These are phyloP conservation scores for Ceratopteris richardii DNA, from an alignment of 75 land plant genomes.

Conservation along the genomic window DNA sequence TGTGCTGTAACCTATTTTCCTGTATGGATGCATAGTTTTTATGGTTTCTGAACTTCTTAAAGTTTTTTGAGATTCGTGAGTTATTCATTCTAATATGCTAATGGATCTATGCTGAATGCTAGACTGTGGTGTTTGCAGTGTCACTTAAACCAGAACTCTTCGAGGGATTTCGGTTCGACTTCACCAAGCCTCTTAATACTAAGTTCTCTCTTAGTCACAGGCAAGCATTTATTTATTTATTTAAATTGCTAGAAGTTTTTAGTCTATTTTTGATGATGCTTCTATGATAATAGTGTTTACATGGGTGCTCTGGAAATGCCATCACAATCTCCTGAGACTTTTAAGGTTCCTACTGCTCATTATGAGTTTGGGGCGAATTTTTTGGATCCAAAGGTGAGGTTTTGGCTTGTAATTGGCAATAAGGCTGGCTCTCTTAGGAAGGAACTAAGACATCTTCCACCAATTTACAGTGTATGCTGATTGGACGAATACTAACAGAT, in stretches of 20 bases:
- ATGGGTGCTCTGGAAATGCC: slow-evolving; percentile 91
- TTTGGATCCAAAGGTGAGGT: slow-evolving; percentile 69
- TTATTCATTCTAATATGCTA: no score
- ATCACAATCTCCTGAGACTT: slow-evolving; percentile 67
- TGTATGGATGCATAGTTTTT: no score
- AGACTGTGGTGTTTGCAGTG: slow-evolving; percentile 20
- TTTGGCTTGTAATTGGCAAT: not conserved
- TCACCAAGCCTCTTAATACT: slow-evolving; percentile 75
- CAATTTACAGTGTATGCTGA: slow-evolving; percentile 67
- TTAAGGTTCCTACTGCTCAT: slow-evolving; percentile 86
- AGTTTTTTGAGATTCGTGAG: no score
- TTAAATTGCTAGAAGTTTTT: not conserved
- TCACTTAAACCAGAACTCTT: slow-evolving; percentile 85
- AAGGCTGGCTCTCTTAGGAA: not conserved
- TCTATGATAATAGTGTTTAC: slow-evolving; percentile 46
- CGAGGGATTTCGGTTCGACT: slow-evolving; percentile 96
- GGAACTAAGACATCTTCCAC: not conserved
- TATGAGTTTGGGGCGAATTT: slow-evolving; percentile 98
- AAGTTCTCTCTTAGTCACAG: slow-evolving; percentile 92
- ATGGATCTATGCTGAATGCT: no score
- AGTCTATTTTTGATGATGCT: not conserved
- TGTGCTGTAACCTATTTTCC: no score
- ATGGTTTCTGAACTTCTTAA: no score
- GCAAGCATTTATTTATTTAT: slow-evolving; percentile 24
- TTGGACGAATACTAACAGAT: slow-evolving; percentile 90